Evolutionary conservation across 2,329 filamentous ascomycete species (phyloP).

Genomic region (Sclerotiophoma versabilis): DNA sequence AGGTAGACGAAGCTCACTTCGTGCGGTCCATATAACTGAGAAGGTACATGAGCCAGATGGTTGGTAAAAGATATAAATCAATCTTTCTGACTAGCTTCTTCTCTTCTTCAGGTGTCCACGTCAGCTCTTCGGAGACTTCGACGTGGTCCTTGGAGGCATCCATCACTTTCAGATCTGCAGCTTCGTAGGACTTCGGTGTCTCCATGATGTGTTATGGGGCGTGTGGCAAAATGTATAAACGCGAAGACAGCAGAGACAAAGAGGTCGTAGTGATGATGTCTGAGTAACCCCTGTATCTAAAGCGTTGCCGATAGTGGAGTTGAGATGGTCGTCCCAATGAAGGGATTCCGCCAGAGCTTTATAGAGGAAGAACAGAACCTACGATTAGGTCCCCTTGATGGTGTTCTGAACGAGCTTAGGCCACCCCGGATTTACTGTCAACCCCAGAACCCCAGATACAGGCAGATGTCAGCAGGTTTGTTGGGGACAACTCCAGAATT

Average conservation of each 20-base stretch:
- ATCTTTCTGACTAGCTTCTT: slow-evolving; percentile 57
- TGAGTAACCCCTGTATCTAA: neutral
- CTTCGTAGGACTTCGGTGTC: slow-evolving; percentile 29
- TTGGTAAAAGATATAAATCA: slow-evolving; percentile 56
- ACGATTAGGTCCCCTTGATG: slow-evolving; percentile 20
- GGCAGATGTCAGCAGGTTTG: slow-evolving; percentile 13
- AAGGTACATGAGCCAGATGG: slow-evolving; percentile 60
- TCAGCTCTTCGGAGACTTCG: slow-evolving; percentile 53
- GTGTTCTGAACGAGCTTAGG: slow-evolving; percentile 23
- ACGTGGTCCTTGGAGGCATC: slow-evolving; percentile 51
- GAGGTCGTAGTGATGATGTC: neutral
- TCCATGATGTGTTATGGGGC: slow-evolving; percentile 23
- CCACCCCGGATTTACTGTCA: slow-evolving; percentile 35
- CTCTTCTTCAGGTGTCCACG: slow-evolving; percentile 60
- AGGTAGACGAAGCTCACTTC: slow-evolving; percentile 31
- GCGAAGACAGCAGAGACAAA: neutral
- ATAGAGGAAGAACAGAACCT: slow-evolving; percentile 26
- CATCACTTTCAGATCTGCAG: slow-evolving; percentile 37
- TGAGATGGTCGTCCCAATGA: slow-evolving; percentile 6
- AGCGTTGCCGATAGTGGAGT: slow-evolving; percentile 1
- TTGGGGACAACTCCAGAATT: slow-evolving; percentile 12
- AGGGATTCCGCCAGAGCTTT: slow-evolving; percentile 27
- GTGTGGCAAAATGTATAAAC: neutral
- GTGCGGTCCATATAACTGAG: slow-evolving; percentile 57
- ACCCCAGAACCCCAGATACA: slow-evolving; percentile 30